These are phyloP conservation scores for Acacia confusa DNA, from an alignment of 306 rosid genomes.

Conservation along the genomic window DNA sequence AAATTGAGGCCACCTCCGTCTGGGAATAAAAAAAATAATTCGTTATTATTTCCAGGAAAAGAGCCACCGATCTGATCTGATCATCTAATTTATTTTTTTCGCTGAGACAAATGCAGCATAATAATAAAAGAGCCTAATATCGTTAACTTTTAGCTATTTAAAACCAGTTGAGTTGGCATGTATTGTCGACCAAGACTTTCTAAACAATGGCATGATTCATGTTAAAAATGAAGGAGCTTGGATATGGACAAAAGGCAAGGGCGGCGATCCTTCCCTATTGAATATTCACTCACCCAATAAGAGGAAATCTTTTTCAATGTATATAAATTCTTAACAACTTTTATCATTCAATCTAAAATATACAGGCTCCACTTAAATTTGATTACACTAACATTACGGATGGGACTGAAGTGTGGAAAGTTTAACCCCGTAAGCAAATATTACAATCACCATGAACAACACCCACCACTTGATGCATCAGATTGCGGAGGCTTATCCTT, in stretches of 20 bases:
- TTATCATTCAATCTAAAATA: conserved; percentile 13
- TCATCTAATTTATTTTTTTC: background rate
- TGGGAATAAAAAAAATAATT: background rate
- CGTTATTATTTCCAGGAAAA: background rate
- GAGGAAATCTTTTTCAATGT: conserved; percentile 9
- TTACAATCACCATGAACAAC: conserved; percentile 59
- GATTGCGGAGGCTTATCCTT: conserved; percentile 49
- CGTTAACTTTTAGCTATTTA: background rate
- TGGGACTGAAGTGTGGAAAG: background rate
- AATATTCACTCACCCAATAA: conserved; percentile 12
- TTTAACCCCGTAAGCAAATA: background rate
- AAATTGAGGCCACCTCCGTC: background rate
- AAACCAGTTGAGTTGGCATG: background rate
- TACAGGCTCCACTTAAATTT: conserved; percentile 16
- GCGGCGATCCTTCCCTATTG: background rate
- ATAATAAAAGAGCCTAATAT: background rate
- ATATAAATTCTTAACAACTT: conserved; percentile 12
- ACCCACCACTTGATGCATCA: conserved; percentile 53
- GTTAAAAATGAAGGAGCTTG: background rate
- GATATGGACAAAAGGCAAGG: background rate
- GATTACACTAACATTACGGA: background rate
- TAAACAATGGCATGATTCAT: background rate
- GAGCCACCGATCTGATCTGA: background rate
- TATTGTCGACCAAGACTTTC: background rate
- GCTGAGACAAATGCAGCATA: background rate